phyloP scores from a whole-genome alignment of 768 basidiomycete genomes.

The Lyophyllum semitale region DNA sequence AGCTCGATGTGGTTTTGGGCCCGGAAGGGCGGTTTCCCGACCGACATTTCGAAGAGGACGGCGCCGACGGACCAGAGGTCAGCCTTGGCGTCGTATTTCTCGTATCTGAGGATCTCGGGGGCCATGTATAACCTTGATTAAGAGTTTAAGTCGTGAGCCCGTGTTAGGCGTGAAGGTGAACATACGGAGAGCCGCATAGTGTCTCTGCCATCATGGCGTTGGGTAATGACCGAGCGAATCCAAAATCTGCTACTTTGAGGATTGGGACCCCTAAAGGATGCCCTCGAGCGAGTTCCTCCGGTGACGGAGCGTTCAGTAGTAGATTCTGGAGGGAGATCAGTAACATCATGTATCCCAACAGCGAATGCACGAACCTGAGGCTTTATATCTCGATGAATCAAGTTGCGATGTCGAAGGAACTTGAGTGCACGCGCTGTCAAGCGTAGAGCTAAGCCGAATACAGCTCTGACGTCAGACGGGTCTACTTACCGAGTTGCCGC shows the following conservation, averaged over 20 bases:
- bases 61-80: conserved; percentile 99
- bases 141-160: too few species aligned
- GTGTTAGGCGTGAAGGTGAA: too few species aligned
- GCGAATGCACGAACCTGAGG: conserved; percentile 61
- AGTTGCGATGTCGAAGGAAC: conserved; percentile 83
- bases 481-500: conserved; percentile 59
- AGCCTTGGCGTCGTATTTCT: conserved; percentile 97
- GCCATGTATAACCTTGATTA: conserved; percentile 89
- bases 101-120: conserved; percentile 94
- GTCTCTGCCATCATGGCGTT: conserved; percentile 96
- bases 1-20: conserved; percentile 97
- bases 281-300: conserved; percentile 79
- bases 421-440: conserved; percentile 84
- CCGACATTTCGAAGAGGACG: conserved; percentile 93
- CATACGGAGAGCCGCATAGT: conserved; percentile 94
- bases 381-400: conserved; percentile 97
- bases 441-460: not conserved
- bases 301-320: conserved; percentile 79
- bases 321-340: conserved; percentile 64
- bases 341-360: not conserved
- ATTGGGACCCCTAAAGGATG: conserved; percentile 93
- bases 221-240: conserved; percentile 91
- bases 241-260: conserved; percentile 97
- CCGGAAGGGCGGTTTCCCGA: conserved; percentile 92
- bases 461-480: conserved; percentile 1